Evolutionary conservation across 75 land plant genomes (phyloP).

Genomic region (Selaginella tamariscina): DNA sequence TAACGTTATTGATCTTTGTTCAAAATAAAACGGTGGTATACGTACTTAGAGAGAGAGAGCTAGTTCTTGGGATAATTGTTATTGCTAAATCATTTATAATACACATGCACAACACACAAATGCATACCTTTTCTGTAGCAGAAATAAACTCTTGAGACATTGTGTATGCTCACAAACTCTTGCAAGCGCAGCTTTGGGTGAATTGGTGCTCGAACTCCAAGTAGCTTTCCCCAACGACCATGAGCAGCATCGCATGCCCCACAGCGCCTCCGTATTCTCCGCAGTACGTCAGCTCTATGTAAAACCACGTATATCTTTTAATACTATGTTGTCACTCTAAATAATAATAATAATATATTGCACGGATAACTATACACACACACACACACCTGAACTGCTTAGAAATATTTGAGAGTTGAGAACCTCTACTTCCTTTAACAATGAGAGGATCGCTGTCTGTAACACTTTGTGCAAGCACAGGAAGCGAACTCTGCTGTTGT

Average conservation of each 20-base stretch:
- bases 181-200: constrained; percentile 84
- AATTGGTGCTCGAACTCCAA: constrained; percentile 77
- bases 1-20: background rate
- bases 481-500: constrained; percentile 6
- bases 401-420: constrained; percentile 42
- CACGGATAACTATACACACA: background rate
- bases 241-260: constrained; percentile 99
- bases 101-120: background rate
- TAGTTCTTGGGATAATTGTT: no score
- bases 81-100: no score
- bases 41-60: no score
- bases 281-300: constrained; percentile 75
- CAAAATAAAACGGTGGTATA: background rate
- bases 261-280: constrained; percentile 94
- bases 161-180: constrained; percentile 72
- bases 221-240: constrained; percentile 92
- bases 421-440: background rate
- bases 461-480: constrained; percentile 12
- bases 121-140: constrained; percentile 83
- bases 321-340: constrained; percentile 12
- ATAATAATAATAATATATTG: no score
- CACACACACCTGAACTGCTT: constrained; percentile 68
- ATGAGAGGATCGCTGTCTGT: constrained; percentile 15
- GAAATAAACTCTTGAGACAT: constrained; percentile 78
- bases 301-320: constrained; percentile 22